phyloP scores from a whole-genome alignment of 331 rosid species.

The Quercus phellos region DNA sequence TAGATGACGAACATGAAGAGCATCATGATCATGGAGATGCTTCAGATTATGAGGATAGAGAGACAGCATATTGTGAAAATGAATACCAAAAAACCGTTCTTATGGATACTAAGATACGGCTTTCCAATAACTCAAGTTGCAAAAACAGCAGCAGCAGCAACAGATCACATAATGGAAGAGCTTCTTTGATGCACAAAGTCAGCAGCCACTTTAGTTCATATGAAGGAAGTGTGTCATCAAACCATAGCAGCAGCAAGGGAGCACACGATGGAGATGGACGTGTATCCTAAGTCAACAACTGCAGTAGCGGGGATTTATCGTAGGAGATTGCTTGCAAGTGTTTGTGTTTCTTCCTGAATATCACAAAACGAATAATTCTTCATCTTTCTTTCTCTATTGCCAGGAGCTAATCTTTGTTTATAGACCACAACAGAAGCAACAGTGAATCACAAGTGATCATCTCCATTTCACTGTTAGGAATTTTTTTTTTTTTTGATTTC shows the following conservation, averaged over 20 bases:
- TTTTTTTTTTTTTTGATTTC: too few species aligned
- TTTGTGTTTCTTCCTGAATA: too few species aligned
- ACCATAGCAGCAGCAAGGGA: background rate
- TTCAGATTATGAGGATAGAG: slow-evolving; percentile 25
- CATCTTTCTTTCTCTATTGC: too few species aligned
- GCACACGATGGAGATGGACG: slow-evolving; percentile 2
- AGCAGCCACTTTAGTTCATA: slow-evolving; percentile 24
- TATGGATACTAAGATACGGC: background rate
- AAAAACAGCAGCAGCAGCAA: slow-evolving; percentile 26
- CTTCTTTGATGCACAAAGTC: slow-evolving; percentile 23
- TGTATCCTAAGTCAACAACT: background rate
- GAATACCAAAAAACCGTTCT: slow-evolving; percentile 9
- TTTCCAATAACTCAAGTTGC: slow-evolving; percentile 26
- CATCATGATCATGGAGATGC: background rate
- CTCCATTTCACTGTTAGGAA: too few species aligned
- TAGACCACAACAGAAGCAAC: too few species aligned
- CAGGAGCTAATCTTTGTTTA: too few species aligned
- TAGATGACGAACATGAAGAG: background rate
- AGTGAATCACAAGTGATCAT: too few species aligned
- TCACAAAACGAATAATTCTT: too few species aligned
- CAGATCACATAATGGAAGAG: slow-evolving; percentile 5
- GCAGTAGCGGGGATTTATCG: slow-evolving; percentile 10
- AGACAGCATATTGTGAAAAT: slow-evolving; percentile 1
- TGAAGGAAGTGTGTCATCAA: slow-evolving; percentile 24
- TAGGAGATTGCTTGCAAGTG: too few species aligned